Evolutionary conservation across 2,329 filamentous ascomycete species (phyloP), one percentile per base, ranked within the genome.

Genomic region (Colletotrichum kahawae): DNA sequence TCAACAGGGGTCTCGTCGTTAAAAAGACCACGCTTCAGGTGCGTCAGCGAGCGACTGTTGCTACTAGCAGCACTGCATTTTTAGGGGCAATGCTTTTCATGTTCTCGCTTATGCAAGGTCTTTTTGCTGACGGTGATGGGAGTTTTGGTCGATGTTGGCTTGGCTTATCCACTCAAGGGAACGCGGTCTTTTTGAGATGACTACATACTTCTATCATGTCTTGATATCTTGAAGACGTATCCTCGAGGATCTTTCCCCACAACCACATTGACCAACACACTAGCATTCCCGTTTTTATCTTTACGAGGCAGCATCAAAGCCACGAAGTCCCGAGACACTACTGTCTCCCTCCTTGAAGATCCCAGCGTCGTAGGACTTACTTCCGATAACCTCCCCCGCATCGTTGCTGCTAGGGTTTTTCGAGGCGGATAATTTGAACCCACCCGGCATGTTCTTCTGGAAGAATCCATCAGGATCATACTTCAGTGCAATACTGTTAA

Each of bases 281-380:
- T 0, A 10, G n/a, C n/a, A 21, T 48, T 48, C 18, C 0, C 5
- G 43, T 7, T 48, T 48, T 48, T 0, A 48, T 48, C 43, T 21
- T 48, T 48, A 2, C 43, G 21, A 2, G 0, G 18, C 5, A 4
- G 3, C 18, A 21, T 48, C 43, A 21, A 13, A 48, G 9, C 18
- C 43, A 48, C 9, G 5, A 48, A 48, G 4, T 2, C 43, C n/a
- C 43, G 10, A 21, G 3, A 48, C n/a, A 1, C 43, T 48, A 1
- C 2, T 10, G n/a, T 4, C n/a, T 5, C 5, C 43, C 0, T 51
- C 10, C 2, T 7, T 13, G 2, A 51, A 0, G 10, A 51, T 51
- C 4, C n/a, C n/a, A 2, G 43, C 43, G 0, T 51, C 43, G 0
- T 51, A 13, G 1, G 2, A 13, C n/a, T 21, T 2, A 7, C 0